Evolutionary conservation across 2,329 filamentous ascomycete species (phyloP), one percentile per base, ranked within the genome.

Genomic region (Aspergillus sp.): DNA sequence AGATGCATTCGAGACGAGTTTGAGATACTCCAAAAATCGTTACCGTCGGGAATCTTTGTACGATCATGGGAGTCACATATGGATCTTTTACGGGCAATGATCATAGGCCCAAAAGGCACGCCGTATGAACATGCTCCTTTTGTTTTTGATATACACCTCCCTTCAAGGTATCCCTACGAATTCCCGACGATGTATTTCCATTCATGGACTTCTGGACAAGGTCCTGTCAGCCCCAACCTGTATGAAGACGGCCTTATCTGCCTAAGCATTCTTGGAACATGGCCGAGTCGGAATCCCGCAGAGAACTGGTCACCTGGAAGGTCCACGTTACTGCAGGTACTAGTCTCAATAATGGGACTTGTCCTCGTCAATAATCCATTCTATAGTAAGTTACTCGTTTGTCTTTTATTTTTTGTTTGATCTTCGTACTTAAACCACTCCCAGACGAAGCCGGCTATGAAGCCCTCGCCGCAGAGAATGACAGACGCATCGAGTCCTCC

Each of bases 181-280:
- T 81, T 84, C 3, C 84, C 84, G 0, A 68, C 73, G n/a, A 79
- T 80, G 1, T 82, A 78, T 69, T 87, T 87, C 68, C 83, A 87
- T 67, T 83, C 80, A 51, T 86, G 83, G 83, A 83, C 81, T 0
- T 69, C 75, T 54, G 78, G 79, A 1, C 68, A 78, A 20, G 82
- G 81, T 1, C 75, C 77, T n/a, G 74, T 86, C 22, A 87, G 87
- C 61, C 84, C 84, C 0, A 87, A 87, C 62, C 70, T 87, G 1
- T 86, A 86, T 67, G 83, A 86, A 62, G 81, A 86, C 59, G 84
- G 84, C 22, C 85, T 82, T 65, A 85, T 87, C 33, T 87, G 85
- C 63, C 71, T 87, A 15, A 82, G 79, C 60, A 68, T 87, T 20
- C 70, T 87, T 4, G 83, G 83, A 12, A 87, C 84, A 2, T 87